phyloP scores from a whole-genome alignment of 805 yeast genomes.

The Diddensiella santjacobensis region DNA sequence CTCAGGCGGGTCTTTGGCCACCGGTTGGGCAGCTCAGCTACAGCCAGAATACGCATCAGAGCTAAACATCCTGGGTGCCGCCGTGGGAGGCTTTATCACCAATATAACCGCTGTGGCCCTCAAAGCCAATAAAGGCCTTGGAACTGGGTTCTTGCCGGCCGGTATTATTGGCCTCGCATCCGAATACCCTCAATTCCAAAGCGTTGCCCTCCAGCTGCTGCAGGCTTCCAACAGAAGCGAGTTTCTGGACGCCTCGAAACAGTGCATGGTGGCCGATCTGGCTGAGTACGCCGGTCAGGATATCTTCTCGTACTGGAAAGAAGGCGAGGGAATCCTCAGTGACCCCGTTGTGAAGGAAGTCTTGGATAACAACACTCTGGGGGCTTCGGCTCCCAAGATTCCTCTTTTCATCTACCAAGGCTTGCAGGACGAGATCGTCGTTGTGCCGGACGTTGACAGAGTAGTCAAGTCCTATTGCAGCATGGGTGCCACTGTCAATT shows the following conservation, averaged over 20 bases:
- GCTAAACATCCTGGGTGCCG: conserved; percentile 27
- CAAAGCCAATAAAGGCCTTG: conserved; percentile 18
- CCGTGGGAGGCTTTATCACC: conserved; percentile 28
- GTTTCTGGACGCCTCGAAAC: conserved; percentile 24
- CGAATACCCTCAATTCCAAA: conserved; percentile 19
- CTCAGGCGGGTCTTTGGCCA: conserved; percentile 66
- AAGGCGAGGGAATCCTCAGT: conserved; percentile 21
- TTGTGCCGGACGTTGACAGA: conserved; percentile 18
- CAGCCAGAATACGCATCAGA: conserved; percentile 28
- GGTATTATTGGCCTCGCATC: conserved; percentile 26
- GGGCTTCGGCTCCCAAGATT: conserved; percentile 19
- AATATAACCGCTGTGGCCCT: conserved; percentile 22
- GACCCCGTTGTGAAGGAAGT: conserved; percentile 12
- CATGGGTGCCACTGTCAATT: conserved; percentile 17
- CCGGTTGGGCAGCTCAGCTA: conserved; percentile 46
- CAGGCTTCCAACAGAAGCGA: conserved; percentile 7
- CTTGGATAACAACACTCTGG: conserved; percentile 20
- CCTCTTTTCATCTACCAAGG: conserved; percentile 28
- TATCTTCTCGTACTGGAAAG: conserved; percentile 19
- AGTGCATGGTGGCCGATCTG: conserved; percentile 20
- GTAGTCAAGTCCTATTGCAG: conserved; percentile 18
- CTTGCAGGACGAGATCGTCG: conserved; percentile 23
- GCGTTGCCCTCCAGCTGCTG: conserved; percentile 5
- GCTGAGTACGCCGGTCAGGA: conserved; percentile 16
- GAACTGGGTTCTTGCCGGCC: conserved; percentile 25